Percentiles rank a stretch among this genome's conserved stretches.
Evolutionary conservation across 129 eudicot genomes (phyloP).

Genomic region (Solidago caesia): DNA sequence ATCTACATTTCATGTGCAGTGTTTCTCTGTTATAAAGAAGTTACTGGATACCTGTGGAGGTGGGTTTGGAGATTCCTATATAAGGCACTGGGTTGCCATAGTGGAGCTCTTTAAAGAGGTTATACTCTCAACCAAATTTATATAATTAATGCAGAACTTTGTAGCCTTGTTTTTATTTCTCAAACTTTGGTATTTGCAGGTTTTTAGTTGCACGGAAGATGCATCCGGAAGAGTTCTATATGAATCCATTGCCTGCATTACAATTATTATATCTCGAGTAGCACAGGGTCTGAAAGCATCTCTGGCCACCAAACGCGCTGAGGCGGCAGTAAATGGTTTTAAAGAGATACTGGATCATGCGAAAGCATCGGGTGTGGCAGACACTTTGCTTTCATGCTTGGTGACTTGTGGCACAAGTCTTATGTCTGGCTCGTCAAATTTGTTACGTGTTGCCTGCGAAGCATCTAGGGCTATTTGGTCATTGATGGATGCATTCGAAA

Average conservation of each 20-base stretch:
- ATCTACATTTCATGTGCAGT: slow-evolving; percentile 48
- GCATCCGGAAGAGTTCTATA: slow-evolving; percentile 69
- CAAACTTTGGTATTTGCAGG: slow-evolving; percentile 38
- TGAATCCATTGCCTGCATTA: slow-evolving; percentile 73
- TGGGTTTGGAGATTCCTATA: slow-evolving; percentile 56
- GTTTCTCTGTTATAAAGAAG: slow-evolving; percentile 61
- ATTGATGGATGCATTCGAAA: slow-evolving; percentile 72
- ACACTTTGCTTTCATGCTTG: slow-evolving; percentile 60
- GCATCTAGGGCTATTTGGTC: slow-evolving; percentile 90
- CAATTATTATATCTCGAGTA: slow-evolving; percentile 65
- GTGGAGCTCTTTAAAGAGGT: slow-evolving; percentile 81
- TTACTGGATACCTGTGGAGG: slow-evolving; percentile 62
- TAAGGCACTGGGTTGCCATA: slow-evolving; percentile 73
- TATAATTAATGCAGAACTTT: slow-evolving; percentile 7
- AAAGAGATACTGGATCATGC: slow-evolving; percentile 78
- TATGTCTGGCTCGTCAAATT: slow-evolving; percentile 76
- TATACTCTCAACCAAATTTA: slow-evolving; percentile 18
- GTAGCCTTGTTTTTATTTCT: slow-evolving; percentile 23
- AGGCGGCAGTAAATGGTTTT: slow-evolving; percentile 40
- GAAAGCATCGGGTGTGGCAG: slow-evolving; percentile 55
- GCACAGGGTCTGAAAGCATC: slow-evolving; percentile 64
- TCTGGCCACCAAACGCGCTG: slow-evolving; percentile 39
- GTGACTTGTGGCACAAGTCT: slow-evolving; percentile 77
- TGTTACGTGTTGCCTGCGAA: slow-evolving; percentile 88
- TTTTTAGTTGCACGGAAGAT: slow-evolving; percentile 52